phyloP scores from a whole-genome alignment of 257 asterid species.

The Solanum sparsipilum region DNA sequence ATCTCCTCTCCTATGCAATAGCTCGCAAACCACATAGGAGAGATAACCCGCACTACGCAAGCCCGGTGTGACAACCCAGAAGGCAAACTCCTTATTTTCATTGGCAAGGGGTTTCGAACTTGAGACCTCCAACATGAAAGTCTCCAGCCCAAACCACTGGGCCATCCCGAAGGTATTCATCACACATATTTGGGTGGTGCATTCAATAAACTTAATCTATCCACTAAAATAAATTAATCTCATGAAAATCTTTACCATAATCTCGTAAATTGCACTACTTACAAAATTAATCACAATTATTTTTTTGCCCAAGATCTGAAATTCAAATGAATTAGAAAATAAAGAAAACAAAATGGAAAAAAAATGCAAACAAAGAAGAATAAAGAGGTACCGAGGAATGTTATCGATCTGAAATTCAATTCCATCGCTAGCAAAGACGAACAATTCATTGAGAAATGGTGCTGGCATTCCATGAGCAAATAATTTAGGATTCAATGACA shows the following conservation, averaged over 20 bases:
- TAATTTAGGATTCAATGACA: neutral
- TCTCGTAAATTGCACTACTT: neutral
- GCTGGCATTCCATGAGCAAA: neutral
- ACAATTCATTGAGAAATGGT: neutral
- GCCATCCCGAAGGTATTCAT: too few relatives aligned
- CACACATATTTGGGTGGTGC: neutral
- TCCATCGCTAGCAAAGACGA: neutral
- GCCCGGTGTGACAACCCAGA: too few relatives aligned
- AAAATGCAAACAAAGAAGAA: neutral
- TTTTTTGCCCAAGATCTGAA: neutral
- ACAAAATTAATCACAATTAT: too few relatives aligned
- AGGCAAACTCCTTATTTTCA: too few relatives aligned
- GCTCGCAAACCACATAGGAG: too few relatives aligned
- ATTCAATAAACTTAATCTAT: neutral
- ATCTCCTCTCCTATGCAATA: too few relatives aligned
- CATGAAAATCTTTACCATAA: neutral
- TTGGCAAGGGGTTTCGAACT: too few relatives aligned
- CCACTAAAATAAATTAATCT: neutral
- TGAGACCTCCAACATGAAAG: too few relatives aligned
- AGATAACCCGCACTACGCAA: too few relatives aligned
- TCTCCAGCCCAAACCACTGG: too few relatives aligned
- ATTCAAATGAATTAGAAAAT: too few relatives aligned
- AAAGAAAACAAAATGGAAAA: neutral
- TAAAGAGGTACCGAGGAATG: neutral
- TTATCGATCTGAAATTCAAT: neutral